Evolutionary conservation across 2,329 filamentous ascomycete genomes (phyloP), one percentile per base, ranked within the genome.

Genomic region (Colletotrichum chrysophilum): DNA sequence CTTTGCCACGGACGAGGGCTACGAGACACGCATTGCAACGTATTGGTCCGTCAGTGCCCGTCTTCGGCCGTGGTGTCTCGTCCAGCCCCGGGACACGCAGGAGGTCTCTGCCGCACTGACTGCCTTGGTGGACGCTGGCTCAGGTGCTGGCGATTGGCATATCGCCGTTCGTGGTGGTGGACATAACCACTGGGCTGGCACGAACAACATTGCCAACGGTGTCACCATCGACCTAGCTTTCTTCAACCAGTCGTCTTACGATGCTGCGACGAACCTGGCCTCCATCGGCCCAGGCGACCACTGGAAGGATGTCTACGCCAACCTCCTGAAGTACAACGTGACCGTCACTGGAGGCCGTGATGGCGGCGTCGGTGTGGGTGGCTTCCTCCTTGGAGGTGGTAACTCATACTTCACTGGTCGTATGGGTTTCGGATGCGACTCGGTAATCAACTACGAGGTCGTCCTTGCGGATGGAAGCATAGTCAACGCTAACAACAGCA

Each of bases 111-210:
- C 68, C 3, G 73, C 78, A 4, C 38, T 81, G 18, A 72, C 38
- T 9, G 14, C 77, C 16, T 71, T 79, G 28, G 13, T 24, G 6
- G 34, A 38, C 13, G 71, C 73, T 26, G 77, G 79, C 7, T 73
- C 76, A 13, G 79, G 79, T 18, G 77, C 79, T 1, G 78, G 79
- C 1, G 77, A 82, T 62, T 83, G 82, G 80, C 79, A 80, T 38
- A 88, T 90, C 71, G 88, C 89, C 3, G 83, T 88, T n/a, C 85
- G 87, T 52, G 87, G 88, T 75, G 89, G 88, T 32, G 89, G 89
- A 1, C 89, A 90, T 79, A 84, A 85, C 48, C 82, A 84, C 3
- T 84, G 85, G 76, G 79, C 83, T 1, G 86, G 85, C 16, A 82
- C 84, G 5, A 87, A 87, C 16, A 90, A 85, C 72, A 86, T 85